A percentile compares a stretch with the other conserved stretches of the same genome.
phyloP scores from a whole-genome alignment of 2,329 filamentous ascomycete genomes.

The Setomelanomma holmii region DNA sequence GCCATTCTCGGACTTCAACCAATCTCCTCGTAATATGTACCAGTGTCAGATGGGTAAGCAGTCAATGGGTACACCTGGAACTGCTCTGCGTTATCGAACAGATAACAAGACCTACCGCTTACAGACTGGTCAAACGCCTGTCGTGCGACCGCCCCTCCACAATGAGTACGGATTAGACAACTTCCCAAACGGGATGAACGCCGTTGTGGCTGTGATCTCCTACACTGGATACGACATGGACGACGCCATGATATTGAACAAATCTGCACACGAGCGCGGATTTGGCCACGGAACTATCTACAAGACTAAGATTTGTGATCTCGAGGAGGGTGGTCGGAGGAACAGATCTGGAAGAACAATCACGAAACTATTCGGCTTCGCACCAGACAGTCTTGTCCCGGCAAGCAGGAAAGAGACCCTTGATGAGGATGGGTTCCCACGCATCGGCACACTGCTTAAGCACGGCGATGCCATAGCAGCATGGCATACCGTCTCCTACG shows the following conservation, averaged over 20 bases:
- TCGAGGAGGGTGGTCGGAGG: conserved; percentile 77
- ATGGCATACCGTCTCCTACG: conserved; percentile 85
- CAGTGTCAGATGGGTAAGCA: conserved; percentile 84
- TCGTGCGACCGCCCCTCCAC: conserved; percentile 90
- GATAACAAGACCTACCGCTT: conserved; percentile 97
- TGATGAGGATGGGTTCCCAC: conserved; percentile 86
- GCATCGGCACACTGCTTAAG: conserved; percentile 77
- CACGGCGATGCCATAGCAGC: conserved; percentile 87
- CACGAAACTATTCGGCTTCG: conserved; percentile 88
- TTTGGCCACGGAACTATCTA: conserved; percentile 97
- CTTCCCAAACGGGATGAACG: conserved; percentile 95
- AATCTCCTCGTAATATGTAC: conserved; percentile 99
- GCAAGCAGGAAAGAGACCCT: conserved; percentile 74
- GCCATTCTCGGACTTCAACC: conserved; percentile 98
- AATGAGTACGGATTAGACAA: conserved; percentile 98
- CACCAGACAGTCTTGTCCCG: conserved; percentile 75
- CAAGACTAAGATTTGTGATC: conserved; percentile 91
- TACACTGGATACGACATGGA: conserved; percentile 99
- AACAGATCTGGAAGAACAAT: conserved; percentile 72
- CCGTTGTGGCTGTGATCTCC: conserved; percentile 95
- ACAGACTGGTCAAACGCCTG: conserved; percentile 93
- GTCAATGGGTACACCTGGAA: conserved; percentile 95
- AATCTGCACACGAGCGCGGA: conserved; percentile 92
- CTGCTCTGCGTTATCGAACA: conserved; percentile 82
- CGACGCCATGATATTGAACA: conserved; percentile 99